Evolutionary conservation across 352 stramenopile species (phyloP).

Genomic region (Phytophthora litchii): DNA sequence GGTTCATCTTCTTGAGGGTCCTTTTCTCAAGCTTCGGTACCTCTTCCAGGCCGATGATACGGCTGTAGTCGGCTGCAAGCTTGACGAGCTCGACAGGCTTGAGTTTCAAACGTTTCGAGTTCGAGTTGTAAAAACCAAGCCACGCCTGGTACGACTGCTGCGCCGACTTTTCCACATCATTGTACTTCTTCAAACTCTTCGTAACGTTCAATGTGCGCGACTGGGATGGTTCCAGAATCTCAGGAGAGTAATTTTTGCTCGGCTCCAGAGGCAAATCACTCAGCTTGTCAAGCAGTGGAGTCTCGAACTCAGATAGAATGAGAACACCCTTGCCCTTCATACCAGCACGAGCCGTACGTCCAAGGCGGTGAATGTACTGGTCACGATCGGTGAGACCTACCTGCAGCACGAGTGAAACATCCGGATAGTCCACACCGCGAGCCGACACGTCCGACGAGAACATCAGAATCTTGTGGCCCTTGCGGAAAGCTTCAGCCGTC

Average conservation of each 20-base stretch:
- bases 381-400: slow-evolving; percentile 86
- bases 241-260: slow-evolving; percentile 18
- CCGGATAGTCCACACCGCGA: slow-evolving; percentile 95
- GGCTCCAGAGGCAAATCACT: slow-evolving; percentile 63
- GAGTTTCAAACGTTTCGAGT: slow-evolving; percentile 61
- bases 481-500: slow-evolving; percentile 90
- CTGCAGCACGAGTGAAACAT: slow-evolving; percentile 91
- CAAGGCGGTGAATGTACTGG: slow-evolving; percentile 96
- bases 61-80: slow-evolving; percentile 69
- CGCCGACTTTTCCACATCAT: slow-evolving; percentile 76
- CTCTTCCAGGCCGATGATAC: slow-evolving; percentile 63
- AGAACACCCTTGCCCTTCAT: slow-evolving; percentile 87
- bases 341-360: slow-evolving; percentile 91
- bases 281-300: slow-evolving; percentile 68
- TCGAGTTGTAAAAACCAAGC: slow-evolving; percentile 95
- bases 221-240: slow-evolving; percentile 25
- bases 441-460: slow-evolving; percentile 96
- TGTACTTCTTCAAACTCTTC: slow-evolving; percentile 45
- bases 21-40: slow-evolving; percentile 87
- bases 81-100: slow-evolving; percentile 65
- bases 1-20: slow-evolving; percentile 84
- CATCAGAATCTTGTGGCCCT: slow-evolving; percentile 86
- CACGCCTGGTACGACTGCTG: slow-evolving; percentile 94
- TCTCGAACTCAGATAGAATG: slow-evolving; percentile 89
- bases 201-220: slow-evolving; percentile 41